Evolutionary conservation across 1,284 basidiomycete species (phyloP), one percentile per base, ranked within the genome.

Genomic region (Boletellus deceptivus): DNA sequence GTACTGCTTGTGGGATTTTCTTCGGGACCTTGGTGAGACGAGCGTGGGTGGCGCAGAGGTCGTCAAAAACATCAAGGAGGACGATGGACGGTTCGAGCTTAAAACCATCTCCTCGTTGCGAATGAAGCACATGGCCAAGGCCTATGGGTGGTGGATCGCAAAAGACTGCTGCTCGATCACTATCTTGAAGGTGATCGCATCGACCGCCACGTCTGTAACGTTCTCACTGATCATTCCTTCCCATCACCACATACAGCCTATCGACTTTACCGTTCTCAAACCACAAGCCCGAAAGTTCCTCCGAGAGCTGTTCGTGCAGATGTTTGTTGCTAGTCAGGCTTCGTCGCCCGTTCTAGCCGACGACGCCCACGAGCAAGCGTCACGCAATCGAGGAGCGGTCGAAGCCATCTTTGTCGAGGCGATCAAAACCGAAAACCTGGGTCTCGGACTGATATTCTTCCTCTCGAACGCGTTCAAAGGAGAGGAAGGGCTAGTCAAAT

Each of bases 1-100:
- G 65, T 99, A 93, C 70, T 93, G 87, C 59, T 73, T 99, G 7
- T 99, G 97, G 97, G 97, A 99, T 68, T 95, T 98, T 64, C 72
- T 99, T 33, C 87, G 96, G 10, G 91, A 93, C 55, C 74, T 99
- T 27, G 94, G 93, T 16, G 92, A 98, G 70, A 81, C 75, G 16
- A 78, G 74, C 36, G 90, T 95, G 29, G 93, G 93, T 2, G 93
- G 93, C 3, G 78, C 79, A 0, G 89, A 88, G 59, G 75, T 91
- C 43, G 75, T 92, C 58, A 89, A 88, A 63, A 81, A 75, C 53
- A 65, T 81, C 33, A 74, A 75, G 55, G 80, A 79, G 20, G 75
- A 75, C 25, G 69, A 59, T n/a, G 67, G 70, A 16, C 74, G 68
- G 7, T 78, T 79, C 46, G 75, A 79, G 40, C 57, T 75, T 38